phyloP scores from a whole-genome alignment of 2,329 filamentous ascomycete species.

The Cladosporium sphaerospermum region DNA sequence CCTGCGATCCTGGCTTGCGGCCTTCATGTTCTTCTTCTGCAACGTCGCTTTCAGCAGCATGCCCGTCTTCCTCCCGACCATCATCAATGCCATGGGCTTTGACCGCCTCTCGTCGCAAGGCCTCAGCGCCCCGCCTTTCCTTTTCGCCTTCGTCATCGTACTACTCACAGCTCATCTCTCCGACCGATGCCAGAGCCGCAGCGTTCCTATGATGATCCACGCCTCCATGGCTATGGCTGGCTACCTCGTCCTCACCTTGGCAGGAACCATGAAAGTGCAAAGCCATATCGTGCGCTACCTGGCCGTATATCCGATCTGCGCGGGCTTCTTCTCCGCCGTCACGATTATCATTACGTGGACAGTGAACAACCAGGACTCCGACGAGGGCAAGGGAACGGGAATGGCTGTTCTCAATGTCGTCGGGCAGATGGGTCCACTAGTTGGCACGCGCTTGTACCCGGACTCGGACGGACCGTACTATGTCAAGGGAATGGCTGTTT shows the following conservation, averaged over 20 bases:
- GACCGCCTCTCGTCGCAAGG: constrained; percentile 63
- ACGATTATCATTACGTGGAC: constrained; percentile 83
- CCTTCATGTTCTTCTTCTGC: constrained; percentile 76
- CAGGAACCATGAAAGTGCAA: constrained; percentile 30
- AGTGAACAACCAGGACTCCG: constrained; percentile 73
- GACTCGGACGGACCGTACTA: constrained; percentile 45
- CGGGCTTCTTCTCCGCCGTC: constrained; percentile 78
- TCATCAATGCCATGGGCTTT: constrained; percentile 58
- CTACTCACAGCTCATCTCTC: constrained; percentile 67
- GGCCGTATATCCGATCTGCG: constrained; percentile 69
- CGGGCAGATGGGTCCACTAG: constrained; percentile 68
- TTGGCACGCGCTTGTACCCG: constrained; percentile 52
- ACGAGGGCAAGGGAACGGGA: constrained; percentile 64
- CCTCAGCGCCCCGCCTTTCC: constrained; percentile 73
- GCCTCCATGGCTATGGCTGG: constrained; percentile 57
- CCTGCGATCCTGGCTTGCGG: constrained; percentile 67
- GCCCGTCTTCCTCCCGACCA: constrained; percentile 76
- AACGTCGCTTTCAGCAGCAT: constrained; percentile 86
- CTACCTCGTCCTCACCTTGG: constrained; percentile 41
- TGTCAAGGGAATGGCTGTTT: constrained; percentile 44
- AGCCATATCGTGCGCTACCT: constrained; percentile 53
- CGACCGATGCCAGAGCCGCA: constrained; percentile 59
- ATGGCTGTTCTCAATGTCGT: constrained; percentile 77
- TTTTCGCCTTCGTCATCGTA: constrained; percentile 66
- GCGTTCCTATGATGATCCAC: constrained; percentile 61